phyloP scores from a whole-genome alignment of 1,139 yeast genomes.

The Nakaseomyces uthaithaninus region DNA sequence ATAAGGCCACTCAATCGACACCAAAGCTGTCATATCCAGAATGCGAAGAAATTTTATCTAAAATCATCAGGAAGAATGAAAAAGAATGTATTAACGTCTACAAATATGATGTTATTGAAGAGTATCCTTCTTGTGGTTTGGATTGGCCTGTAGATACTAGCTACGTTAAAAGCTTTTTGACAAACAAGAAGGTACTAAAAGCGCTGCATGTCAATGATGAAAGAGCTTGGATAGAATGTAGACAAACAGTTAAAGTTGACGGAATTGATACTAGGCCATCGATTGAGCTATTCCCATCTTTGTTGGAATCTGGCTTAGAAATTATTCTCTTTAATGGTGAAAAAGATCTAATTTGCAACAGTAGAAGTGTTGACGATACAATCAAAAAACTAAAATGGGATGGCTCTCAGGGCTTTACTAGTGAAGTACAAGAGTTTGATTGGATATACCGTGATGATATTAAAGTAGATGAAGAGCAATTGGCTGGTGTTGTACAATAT shows the following conservation, averaged over 20 bases:
- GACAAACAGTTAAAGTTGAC: conserved; percentile 40
- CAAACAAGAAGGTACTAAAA: conserved; percentile 17
- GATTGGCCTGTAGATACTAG: conserved; percentile 84
- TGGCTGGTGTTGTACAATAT: conserved; percentile 45
- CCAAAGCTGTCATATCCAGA: conserved; percentile 34
- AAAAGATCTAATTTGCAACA: conserved; percentile 82
- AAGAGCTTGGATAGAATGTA: conserved; percentile 69
- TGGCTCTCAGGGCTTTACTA: conserved; percentile 51
- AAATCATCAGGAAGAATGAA: conserved; percentile 34
- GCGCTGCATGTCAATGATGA: conserved; percentile 30
- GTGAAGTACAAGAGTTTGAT: conserved; percentile 33
- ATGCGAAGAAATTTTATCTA: conserved; percentile 45
- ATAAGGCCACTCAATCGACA: conserved; percentile 21
- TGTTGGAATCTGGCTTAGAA: conserved; percentile 49
- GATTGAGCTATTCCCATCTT: conserved; percentile 52
- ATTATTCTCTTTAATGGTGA: conserved; percentile 80
- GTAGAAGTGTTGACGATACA: conserved; percentile 62
- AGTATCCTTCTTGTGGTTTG: conserved; percentile 82
- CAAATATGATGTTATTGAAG: conserved; percentile 62
- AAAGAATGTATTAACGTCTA: conserved; percentile 72
- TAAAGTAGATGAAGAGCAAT: conserved; percentile 33
- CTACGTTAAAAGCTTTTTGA: conserved; percentile 53
- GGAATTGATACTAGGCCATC: conserved; percentile 47
- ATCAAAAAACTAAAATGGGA: conserved; percentile 61
- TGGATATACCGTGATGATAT: conserved; percentile 52